These are phyloP conservation scores for Leccinum variabile DNA, from an alignment of 1,284 basidiomycete species.

Conservation along the genomic window DNA sequence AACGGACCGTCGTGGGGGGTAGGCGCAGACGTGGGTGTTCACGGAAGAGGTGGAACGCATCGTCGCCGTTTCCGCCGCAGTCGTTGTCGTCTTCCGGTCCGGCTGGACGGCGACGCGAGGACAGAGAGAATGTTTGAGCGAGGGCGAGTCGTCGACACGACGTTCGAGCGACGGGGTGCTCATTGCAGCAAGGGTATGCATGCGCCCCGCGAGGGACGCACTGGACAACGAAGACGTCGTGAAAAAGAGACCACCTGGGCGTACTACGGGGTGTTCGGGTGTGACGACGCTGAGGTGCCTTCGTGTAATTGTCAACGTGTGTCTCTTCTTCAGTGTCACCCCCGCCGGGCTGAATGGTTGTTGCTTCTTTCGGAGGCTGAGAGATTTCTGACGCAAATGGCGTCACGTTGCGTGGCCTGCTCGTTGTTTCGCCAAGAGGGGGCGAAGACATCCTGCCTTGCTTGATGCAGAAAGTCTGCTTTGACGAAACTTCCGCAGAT, in stretches of 20 bases:
- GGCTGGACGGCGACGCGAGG: conserved; percentile 15
- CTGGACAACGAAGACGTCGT: conserved; percentile 24
- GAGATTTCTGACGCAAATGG: conserved; percentile 11
- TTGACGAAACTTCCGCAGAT: not conserved
- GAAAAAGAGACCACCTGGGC: conserved; percentile 27
- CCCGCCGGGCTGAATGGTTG: not conserved
- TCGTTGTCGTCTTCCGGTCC: not conserved
- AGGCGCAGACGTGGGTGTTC: not conserved
- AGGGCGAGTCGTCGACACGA: not conserved
- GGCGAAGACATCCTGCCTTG: not conserved
- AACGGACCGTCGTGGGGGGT: not conserved
- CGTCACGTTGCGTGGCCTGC: conserved; percentile 12
- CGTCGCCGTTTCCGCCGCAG: not conserved
- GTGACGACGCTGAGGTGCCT: conserved; percentile 14
- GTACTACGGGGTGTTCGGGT: conserved; percentile 4
- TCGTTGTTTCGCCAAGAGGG: not conserved
- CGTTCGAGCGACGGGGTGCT: not conserved
- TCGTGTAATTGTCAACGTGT: conserved; percentile 19
- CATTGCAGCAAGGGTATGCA: not conserved
- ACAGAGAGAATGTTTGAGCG: conserved; percentile 18
- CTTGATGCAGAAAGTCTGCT: not conserved
- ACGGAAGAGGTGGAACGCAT: not conserved
- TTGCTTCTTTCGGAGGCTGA: not conserved
- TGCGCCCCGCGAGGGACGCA: conserved; percentile 18
- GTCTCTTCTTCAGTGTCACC: not conserved